A percentile compares a stretch with the other conserved stretches of the same genome.
These are phyloP conservation scores for Bipolaris cookei DNA, from an alignment of 2,329 filamentous ascomycete species.

Conservation along the genomic window DNA sequence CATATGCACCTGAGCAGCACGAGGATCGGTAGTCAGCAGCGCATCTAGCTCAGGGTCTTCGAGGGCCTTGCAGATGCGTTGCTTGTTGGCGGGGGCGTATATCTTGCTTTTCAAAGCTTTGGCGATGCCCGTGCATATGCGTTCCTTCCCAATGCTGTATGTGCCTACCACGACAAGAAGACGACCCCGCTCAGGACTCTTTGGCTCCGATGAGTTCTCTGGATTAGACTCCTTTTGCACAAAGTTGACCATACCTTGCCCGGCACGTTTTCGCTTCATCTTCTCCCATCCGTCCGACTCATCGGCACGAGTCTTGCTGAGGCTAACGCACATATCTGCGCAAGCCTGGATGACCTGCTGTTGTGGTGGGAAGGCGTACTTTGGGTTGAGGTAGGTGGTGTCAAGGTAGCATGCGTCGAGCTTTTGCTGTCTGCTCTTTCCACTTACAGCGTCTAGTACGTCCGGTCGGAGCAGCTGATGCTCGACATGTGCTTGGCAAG, in stretches of 20 bases:
- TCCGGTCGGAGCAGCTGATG: conserved; percentile 84
- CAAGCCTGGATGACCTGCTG: conserved; percentile 86
- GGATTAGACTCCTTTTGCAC: conserved; percentile 56
- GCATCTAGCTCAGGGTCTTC: conserved; percentile 82
- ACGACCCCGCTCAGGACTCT: conserved; percentile 61
- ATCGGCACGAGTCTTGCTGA: conserved; percentile 70
- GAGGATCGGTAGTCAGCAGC: conserved; percentile 78
- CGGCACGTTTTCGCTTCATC: conserved; percentile 61
- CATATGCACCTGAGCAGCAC: conserved; percentile 95
- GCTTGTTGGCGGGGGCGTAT: conserved; percentile 82
- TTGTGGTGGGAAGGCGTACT: conserved; percentile 92
- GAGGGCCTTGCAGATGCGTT: conserved; percentile 81
- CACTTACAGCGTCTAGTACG: conserved; percentile 70
- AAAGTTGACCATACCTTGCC: conserved; percentile 68
- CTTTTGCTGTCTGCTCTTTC: conserved; percentile 77
- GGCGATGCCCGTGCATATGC: conserved; percentile 91
- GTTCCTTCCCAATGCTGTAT: conserved; percentile 97
- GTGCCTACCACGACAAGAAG: conserved; percentile 93
- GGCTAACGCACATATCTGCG: conserved; percentile 81
- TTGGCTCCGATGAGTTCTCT: conserved; percentile 37
- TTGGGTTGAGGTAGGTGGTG: conserved; percentile 94
- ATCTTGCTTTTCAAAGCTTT: conserved; percentile 86
- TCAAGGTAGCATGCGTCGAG: conserved; percentile 97
- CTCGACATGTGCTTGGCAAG: conserved; percentile 80
- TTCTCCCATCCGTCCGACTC: conserved; percentile 63